Percentiles rank a stretch among this genome's conserved stretches.
phyloP scores from a whole-genome alignment of 1,284 basidiomycete species.

The Athelia sp. region DNA sequence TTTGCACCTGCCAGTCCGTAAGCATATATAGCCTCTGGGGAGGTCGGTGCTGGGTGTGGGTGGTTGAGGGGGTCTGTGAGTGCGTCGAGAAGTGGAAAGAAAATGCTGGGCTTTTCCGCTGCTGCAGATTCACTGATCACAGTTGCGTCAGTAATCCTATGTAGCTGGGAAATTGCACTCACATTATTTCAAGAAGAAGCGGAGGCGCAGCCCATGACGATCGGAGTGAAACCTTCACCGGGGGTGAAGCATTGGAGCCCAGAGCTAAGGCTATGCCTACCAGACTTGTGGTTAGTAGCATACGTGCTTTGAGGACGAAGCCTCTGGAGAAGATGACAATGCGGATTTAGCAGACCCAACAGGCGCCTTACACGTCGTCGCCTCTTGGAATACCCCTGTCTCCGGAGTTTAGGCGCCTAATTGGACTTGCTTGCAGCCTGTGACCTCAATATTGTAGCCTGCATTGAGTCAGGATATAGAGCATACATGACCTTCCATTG shows the following conservation, averaged over 20 bases:
- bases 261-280: neutral
- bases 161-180: constrained; percentile 29
- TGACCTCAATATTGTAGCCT: too few species aligned
- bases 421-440: too few species aligned
- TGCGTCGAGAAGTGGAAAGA: constrained; percentile 65
- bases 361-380: too few species aligned
- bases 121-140: constrained; percentile 39
- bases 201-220: constrained; percentile 80
- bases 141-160: constrained; percentile 6
- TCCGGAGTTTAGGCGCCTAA: too few species aligned
- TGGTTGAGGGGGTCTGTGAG: constrained; percentile 49
- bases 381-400: too few species aligned
- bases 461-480: too few species aligned
- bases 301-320: too few species aligned
- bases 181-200: constrained; percentile 81
- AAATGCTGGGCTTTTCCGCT: constrained; percentile 60
- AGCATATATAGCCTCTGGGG: constrained; percentile 51
- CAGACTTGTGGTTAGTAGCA: too few species aligned
- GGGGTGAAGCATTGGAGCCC: constrained; percentile 42
- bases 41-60: constrained; percentile 26
- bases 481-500: too few species aligned
- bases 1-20: constrained; percentile 44
- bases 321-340: too few species aligned
- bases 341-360: too few species aligned
- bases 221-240: constrained; percentile 73